Percentiles rank a stretch among this genome's conserved stretches.
Evolutionary conservation across 495 filamentous ascomycete species (phyloP).

Genomic region (Cercophora sp.): DNA sequence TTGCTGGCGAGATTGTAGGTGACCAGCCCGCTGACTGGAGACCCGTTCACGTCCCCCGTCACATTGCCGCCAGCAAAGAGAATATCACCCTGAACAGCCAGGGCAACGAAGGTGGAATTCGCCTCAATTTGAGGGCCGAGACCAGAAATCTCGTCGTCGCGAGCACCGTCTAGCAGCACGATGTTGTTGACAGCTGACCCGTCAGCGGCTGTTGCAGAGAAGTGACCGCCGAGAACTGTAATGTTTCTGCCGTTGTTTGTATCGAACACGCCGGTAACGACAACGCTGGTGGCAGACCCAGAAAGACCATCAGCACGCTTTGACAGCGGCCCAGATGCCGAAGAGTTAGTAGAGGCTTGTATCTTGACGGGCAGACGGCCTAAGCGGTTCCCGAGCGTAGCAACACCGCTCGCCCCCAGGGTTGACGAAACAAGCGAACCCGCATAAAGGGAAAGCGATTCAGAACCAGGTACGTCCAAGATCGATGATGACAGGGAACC

Average conservation of each 20-base stretch:
- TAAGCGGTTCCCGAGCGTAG: slow-evolving; percentile 54
- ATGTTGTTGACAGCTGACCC: slow-evolving; percentile 75
- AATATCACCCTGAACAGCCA: slow-evolving; percentile 62
- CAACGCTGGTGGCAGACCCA: slow-evolving; percentile 52
- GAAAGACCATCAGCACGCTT: slow-evolving; percentile 53
- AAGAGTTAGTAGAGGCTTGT: slow-evolving; percentile 32
- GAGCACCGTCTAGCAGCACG: slow-evolving; percentile 59
- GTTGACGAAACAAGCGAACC: slow-evolving; percentile 72
- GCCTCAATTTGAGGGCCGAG: slow-evolving; percentile 59
- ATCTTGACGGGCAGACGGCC: slow-evolving; percentile 60
- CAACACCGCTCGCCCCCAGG: slow-evolving; percentile 64
- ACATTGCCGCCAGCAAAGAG: slow-evolving; percentile 82
- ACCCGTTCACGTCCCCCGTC: slow-evolving; percentile 62
- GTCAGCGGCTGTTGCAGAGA: slow-evolving; percentile 64
- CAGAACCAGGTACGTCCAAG: slow-evolving; percentile 56
- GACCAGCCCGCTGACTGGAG: slow-evolving; percentile 66
- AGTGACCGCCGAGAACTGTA: slow-evolving; percentile 86
- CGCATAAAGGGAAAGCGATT: slow-evolving; percentile 65
- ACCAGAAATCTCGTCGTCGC: slow-evolving; percentile 63
- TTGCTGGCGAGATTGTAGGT: slow-evolving; percentile 67
- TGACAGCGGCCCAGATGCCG: slow-evolving; percentile 34
- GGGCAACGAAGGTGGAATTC: slow-evolving; percentile 70
- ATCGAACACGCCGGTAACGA: slow-evolving; percentile 75
- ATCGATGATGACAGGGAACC: slow-evolving; percentile 66
- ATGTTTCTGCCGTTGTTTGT: slow-evolving; percentile 63